Evolutionary conservation across 192 early-diverging fungal species (phyloP), one percentile per base, ranked within the genome.

Genomic region (Endogone sp.): DNA sequence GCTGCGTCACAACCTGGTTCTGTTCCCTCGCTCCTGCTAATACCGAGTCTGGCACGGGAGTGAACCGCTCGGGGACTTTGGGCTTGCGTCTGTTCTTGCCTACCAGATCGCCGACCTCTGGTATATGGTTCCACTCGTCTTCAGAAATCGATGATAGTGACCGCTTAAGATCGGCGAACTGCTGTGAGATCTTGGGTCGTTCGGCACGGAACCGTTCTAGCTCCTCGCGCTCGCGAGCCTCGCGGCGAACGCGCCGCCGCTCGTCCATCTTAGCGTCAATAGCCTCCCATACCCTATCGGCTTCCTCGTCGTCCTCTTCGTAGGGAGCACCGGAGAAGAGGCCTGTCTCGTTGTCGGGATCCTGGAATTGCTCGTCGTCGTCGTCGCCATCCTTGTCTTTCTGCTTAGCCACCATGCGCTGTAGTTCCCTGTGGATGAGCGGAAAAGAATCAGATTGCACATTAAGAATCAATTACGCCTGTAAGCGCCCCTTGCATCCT

Each of bases 291-390:
- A 99, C 91, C 60, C 84, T 77, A 71, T 99, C 98, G 2, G 98
- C 98, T 72, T 99, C 98, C 72, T 97, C 96, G 71, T 99, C 98
- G 69, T 98, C 96, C 22, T 89, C 91, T 59, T 96, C 98, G 68
- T 98, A 98, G 4, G 93, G 93, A 28, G 85, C 82, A 4, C 85
- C 82, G 66, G 86, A 88, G 72, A 98, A 99, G 31, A 99, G 79
- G 24, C 95, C 95, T 3, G 88, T 89, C 63, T 98, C 96, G 68
- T 98, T 96, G 61, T 96, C 96, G 8, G 94, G 94, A 72, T 98
- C 95, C 65, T 93, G 87, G 72, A 87, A 94, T 29, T 83, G 85
- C 62, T 88, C 90, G 23, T 87, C 88, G 57, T 92, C 90, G 31
- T 88, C 87, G 54, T 91, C 91, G 32, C 86, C 90, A 44, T 79